Evolutionary conservation across 768 basidiomycete species (phyloP).

Genomic region (Suillus paluster): DNA sequence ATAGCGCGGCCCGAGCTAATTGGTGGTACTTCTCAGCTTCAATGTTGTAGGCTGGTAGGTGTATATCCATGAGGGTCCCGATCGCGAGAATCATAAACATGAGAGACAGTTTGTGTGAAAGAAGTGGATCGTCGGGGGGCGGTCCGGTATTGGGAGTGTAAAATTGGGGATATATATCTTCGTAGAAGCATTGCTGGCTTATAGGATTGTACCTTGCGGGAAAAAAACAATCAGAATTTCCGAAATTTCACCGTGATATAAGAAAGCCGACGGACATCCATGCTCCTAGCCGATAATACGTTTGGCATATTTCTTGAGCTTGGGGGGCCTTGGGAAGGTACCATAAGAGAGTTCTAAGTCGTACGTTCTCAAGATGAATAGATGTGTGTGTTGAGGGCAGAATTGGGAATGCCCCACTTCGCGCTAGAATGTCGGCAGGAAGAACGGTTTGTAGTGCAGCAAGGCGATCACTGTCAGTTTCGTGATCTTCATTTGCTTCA

Average conservation of each 20-base stretch:
- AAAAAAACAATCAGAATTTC: constrained; percentile 9
- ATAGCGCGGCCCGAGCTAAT: constrained; percentile 65
- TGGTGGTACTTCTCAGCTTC: constrained; percentile 77
- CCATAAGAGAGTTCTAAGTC: constrained; percentile 64
- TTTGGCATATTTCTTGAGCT: constrained; percentile 62
- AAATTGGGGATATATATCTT: constrained; percentile 61
- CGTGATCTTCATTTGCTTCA: constrained; percentile 60
- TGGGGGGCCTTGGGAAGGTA: constrained; percentile 67
- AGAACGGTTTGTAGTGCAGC: constrained; percentile 57
- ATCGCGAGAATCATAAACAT: constrained; percentile 72
- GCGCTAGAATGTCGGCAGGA: constrained; percentile 62
- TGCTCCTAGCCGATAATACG: constrained; percentile 66
- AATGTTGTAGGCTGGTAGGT: constrained; percentile 58
- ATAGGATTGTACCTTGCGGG: constrained; percentile 67
- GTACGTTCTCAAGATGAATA: constrained; percentile 46
- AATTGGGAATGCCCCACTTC: constrained; percentile 71
- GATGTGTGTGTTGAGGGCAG: constrained; percentile 44
- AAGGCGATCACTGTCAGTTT: constrained; percentile 49
- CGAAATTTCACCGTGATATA: constrained; percentile 9
- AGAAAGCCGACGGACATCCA: constrained; percentile 61
- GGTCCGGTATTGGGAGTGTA: constrained; percentile 51
- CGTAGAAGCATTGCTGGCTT: constrained; percentile 60
- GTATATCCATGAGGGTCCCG: constrained; percentile 63
- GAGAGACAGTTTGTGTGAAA: constrained; percentile 65
- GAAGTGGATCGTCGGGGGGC: constrained; percentile 52